These are phyloP conservation scores for Austroboletus eburneus DNA, from an alignment of 768 basidiomycete species.

Conservation along the genomic window DNA sequence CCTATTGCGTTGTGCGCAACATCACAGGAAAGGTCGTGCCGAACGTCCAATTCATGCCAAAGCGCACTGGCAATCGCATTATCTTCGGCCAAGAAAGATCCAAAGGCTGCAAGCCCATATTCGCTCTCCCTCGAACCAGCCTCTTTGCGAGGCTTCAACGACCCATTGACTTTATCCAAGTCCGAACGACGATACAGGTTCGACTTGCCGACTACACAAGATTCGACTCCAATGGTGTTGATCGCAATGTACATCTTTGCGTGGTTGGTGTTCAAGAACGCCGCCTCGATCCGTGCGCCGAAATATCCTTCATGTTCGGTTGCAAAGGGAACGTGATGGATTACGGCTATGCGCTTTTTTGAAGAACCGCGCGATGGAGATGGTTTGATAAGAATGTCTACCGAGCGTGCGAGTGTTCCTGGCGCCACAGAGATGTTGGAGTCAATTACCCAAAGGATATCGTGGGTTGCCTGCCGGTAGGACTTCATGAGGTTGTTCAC, in stretches of 20 bases:
- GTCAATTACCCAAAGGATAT: conserved; percentile 95
- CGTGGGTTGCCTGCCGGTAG: conserved; percentile 74
- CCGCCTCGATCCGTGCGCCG: conserved; percentile 86
- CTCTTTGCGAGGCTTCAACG: conserved; percentile 45
- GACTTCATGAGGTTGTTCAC: conserved; percentile 92
- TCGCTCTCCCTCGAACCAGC: conserved; percentile 19
- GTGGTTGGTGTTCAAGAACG: conserved; percentile 95
- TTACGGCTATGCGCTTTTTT: conserved; percentile 64
- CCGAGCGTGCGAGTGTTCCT: conserved; percentile 78
- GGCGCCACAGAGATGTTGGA: conserved; percentile 84
- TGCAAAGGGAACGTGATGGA: conserved; percentile 96
- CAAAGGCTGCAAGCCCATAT: conserved; percentile 72
- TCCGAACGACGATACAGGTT: conserved; percentile 91
- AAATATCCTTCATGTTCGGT: conserved; percentile 61
- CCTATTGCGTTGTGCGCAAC: conserved; percentile 87
- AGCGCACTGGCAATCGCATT: conserved; percentile 93
- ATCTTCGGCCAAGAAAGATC: conserved; percentile 91
- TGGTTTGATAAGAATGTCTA: conserved; percentile 62
- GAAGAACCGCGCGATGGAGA: conserved; percentile 31
- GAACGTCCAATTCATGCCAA: conserved; percentile 88
- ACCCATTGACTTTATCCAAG: conserved; percentile 69
- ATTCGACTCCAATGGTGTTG: conserved; percentile 83
- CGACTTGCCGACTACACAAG: conserved; percentile 96
- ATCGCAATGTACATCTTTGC: conserved; percentile 98
- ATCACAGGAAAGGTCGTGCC: conserved; percentile 89